phyloP scores from a whole-genome alignment of 805 yeast species.

The Sugiyamaella boreocaroliniensis region DNA sequence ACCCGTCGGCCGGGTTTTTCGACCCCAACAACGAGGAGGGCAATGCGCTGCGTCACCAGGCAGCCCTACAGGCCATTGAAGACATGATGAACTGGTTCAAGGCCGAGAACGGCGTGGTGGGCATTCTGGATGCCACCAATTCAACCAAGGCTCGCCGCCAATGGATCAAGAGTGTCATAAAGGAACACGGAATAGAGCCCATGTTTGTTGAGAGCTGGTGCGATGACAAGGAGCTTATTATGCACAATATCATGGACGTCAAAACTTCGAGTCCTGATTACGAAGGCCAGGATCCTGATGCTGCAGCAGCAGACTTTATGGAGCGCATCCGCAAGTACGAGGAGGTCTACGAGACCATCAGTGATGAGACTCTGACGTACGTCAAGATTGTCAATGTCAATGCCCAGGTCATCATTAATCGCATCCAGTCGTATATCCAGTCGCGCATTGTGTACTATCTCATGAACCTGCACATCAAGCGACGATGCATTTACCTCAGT shows the following conservation, averaged over 20 bases:
- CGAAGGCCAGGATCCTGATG: constrained; percentile 56
- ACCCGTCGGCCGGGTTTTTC: constrained; percentile 73
- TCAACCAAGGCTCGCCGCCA: constrained; percentile 68
- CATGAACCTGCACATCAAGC: constrained; percentile 91
- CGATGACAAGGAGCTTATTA: constrained; percentile 69
- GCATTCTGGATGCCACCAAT: constrained; percentile 90
- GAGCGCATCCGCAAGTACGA: constrained; percentile 71
- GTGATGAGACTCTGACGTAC: constrained; percentile 56
- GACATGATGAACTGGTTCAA: constrained; percentile 87
- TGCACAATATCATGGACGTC: constrained; percentile 77
- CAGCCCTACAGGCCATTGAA: constrained; percentile 61
- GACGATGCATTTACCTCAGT: constrained; percentile 86
- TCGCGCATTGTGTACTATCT: constrained; percentile 91
- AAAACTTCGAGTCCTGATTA: constrained; percentile 85
- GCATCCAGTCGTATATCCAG: constrained; percentile 81
- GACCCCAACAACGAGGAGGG: constrained; percentile 62
- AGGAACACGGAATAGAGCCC: constrained; percentile 64
- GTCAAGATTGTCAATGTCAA: constrained; percentile 84
- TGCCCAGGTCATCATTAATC: constrained; percentile 79
- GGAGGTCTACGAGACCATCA: constrained; percentile 69
- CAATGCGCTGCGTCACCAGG: constrained; percentile 53
- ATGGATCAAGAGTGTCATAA: constrained; percentile 42
- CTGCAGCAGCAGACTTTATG: constrained; percentile 65
- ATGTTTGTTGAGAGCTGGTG: constrained; percentile 91
- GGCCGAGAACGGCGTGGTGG: constrained; percentile 78